Base-by-base conservation (phyloP, 768 basidiomycete species). In the Mycena belliarum region DNA sequence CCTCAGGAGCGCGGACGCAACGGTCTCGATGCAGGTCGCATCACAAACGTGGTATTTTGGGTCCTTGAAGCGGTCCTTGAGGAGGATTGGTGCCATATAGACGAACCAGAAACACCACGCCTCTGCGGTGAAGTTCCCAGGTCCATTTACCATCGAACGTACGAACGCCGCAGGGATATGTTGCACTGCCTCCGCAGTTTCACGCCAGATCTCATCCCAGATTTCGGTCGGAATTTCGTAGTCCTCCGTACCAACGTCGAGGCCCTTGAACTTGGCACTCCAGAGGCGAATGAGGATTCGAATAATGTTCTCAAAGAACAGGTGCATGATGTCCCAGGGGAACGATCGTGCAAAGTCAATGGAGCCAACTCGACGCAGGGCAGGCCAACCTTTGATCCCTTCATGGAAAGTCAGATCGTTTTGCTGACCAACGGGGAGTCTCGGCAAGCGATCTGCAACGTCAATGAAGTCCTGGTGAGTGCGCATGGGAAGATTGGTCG, bases 281-380 rank as follows among this genome's bases (percentile, higher is more conserved):
- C 75, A 78, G 0, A 74, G 63, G 0, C 51, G 16, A 14, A 76
- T 55, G 4, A 79, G 63, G 26, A 77, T 78, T 78, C 0, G 63
- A 7, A 76, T 55, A 2, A 75, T 54, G 56, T 82, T 82, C 55
- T 81, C 78, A 40, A 68, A 72, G 26, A 81, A 56, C 0, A 79
- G 63, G 76, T 83, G 81, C 75, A 82, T 80, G 58, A 72, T 74
- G 49, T 81, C 79, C 64, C 72, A 76, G 0, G 78, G 77, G 6
- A 72, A 65, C 0, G 70, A 70, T 21, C 49, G 9, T 12, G 76
- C 66, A 62, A 70, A 69, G 24, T 68, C 51, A 18, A 75, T 49
- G 0, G 71, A 74, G 0, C 57, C 45, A 1, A 77, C 68, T 0
- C 53, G 23, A 2, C 49, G 35, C 20, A 78, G 64, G 0, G 69